Evolutionary conservation across 106 monocot genomes (phyloP).

Genomic region (Vanilla planifolia): DNA sequence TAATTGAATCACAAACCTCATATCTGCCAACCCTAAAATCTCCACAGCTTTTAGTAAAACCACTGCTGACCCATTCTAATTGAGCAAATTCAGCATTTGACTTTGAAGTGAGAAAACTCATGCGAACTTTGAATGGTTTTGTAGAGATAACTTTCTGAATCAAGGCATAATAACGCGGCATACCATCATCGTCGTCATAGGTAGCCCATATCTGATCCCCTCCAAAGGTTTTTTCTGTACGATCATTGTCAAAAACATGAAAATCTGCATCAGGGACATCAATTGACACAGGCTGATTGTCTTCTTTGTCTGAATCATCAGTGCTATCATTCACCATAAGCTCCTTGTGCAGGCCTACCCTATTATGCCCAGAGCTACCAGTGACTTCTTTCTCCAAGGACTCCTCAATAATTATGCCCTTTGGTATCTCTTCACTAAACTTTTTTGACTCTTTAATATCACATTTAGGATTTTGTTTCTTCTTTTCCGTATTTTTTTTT

Average conservation of each 20-base stretch:
- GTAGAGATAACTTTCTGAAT: slow-evolving; percentile 61
- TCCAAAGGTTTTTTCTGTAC: slow-evolving; percentile 37
- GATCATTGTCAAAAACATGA: slow-evolving; percentile 66
- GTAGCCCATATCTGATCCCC: slow-evolving; percentile 61
- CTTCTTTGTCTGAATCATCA: slow-evolving; percentile 19
- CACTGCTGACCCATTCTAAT: slow-evolving; percentile 52
- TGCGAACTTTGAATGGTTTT: slow-evolving; percentile 50
- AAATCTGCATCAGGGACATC: slow-evolving; percentile 72
- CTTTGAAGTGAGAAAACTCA: slow-evolving; percentile 48
- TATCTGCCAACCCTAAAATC: slow-evolving; percentile 51
- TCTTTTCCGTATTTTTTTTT: slow-evolving; percentile 12
- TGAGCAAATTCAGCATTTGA: slow-evolving; percentile 42
- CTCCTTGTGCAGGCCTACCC: slow-evolving; percentile 10
- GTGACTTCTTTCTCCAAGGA: background rate
- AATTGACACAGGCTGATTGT: slow-evolving; percentile 19
- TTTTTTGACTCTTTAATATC: background rate
- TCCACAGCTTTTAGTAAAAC: slow-evolving; percentile 55
- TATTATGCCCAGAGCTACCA: background rate
- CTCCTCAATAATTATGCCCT: slow-evolving; percentile 6
- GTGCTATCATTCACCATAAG: background rate
- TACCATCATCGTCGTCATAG: slow-evolving; percentile 70
- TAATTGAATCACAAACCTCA: slow-evolving; percentile 28
- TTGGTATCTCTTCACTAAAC: slow-evolving; percentile 9
- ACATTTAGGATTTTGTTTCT: slow-evolving; percentile 14
- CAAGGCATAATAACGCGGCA: slow-evolving; percentile 58